Evolutionary conservation across 2,329 filamentous ascomycete genomes (phyloP).

Genomic region (Talaromyces albobiverticillius): DNA sequence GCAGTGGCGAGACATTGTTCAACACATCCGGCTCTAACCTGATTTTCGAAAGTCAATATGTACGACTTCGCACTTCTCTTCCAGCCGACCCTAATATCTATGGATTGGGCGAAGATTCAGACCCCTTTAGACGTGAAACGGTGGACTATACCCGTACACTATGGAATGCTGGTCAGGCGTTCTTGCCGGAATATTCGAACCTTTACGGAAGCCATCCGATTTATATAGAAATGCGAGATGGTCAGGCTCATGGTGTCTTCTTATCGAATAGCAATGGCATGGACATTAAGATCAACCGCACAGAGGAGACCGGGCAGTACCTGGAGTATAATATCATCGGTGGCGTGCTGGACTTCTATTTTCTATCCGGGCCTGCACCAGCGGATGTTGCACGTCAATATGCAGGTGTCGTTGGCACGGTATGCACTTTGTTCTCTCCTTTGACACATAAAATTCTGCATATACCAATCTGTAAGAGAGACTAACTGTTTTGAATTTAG

Average conservation of each 20-base stretch:
- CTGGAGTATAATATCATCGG: slow-evolving; percentile 78
- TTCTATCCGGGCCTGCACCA: slow-evolving; percentile 59
- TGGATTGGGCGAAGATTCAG: slow-evolving; percentile 74
- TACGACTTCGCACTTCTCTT: slow-evolving; percentile 69
- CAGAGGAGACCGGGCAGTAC: slow-evolving; percentile 57
- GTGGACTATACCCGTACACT: slow-evolving; percentile 68
- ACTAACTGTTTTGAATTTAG: background rate
- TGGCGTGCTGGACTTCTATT: slow-evolving; percentile 73
- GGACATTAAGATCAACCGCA: slow-evolving; percentile 71
- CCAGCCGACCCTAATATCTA: slow-evolving; percentile 70
- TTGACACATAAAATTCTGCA: slow-evolving; percentile 30
- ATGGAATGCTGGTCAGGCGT: slow-evolving; percentile 66
- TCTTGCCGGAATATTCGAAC: slow-evolving; percentile 60
- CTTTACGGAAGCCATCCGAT: slow-evolving; percentile 71
- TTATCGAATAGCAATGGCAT: slow-evolving; percentile 72
- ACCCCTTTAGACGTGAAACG: slow-evolving; percentile 65
- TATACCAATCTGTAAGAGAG: background rate
- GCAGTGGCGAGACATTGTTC: slow-evolving; percentile 51
- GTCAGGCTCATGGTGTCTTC: slow-evolving; percentile 62
- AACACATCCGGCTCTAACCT: slow-evolving; percentile 66
- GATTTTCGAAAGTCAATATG: slow-evolving; percentile 75
- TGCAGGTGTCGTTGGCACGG: slow-evolving; percentile 50
- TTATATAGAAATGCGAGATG: slow-evolving; percentile 68
- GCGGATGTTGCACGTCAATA: slow-evolving; percentile 60
- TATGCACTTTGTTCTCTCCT: slow-evolving; percentile 34